phyloP scores from a whole-genome alignment of 768 basidiomycete genomes.

The Leccinum longicurvipes region DNA sequence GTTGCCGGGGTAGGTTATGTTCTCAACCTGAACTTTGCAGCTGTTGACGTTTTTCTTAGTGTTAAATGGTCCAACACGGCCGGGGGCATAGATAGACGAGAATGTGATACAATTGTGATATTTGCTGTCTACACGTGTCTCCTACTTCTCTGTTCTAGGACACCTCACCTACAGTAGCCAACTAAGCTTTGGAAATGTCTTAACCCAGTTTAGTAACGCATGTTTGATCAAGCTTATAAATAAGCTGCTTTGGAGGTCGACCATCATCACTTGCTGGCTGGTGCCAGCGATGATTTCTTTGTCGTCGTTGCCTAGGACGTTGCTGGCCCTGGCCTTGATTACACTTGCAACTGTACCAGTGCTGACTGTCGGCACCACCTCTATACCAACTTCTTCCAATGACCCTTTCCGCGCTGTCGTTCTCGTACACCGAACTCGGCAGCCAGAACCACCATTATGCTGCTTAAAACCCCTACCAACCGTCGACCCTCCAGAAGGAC shows the following conservation, averaged over 20 bases:
- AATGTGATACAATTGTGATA: conserved; percentile 5
- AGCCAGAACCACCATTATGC: conserved; percentile 60
- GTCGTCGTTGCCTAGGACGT: conserved; percentile 10
- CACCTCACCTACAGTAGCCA: background rate
- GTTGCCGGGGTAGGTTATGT: conserved; percentile 12
- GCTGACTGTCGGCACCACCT: conserved; percentile 26
- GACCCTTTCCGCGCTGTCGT: conserved; percentile 63
- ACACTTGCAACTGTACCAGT: conserved; percentile 32
- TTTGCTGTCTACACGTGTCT: conserved; percentile 8
- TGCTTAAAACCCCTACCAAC: conserved; percentile 53
- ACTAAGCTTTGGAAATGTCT: too few species aligned
- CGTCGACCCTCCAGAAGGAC: conserved; percentile 38
- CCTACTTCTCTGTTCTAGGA: conserved; percentile 1
- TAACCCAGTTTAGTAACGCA: background rate
- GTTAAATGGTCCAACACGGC: conserved; percentile 15
- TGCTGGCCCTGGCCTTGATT: conserved; percentile 34
- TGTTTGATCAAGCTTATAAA: background rate
- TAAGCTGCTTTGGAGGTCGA: conserved; percentile 3
- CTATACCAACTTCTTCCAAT: conserved; percentile 40
- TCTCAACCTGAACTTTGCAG: background rate
- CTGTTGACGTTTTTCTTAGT: conserved; percentile 15
- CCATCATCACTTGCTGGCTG: conserved; percentile 1
- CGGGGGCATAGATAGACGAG: conserved; percentile 9
- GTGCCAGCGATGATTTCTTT: conserved; percentile 5
- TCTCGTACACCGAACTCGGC: conserved; percentile 39